phyloP scores from a whole-genome alignment of 139 green algal genomes.

The Edaphochlamys debaryana region DNA sequence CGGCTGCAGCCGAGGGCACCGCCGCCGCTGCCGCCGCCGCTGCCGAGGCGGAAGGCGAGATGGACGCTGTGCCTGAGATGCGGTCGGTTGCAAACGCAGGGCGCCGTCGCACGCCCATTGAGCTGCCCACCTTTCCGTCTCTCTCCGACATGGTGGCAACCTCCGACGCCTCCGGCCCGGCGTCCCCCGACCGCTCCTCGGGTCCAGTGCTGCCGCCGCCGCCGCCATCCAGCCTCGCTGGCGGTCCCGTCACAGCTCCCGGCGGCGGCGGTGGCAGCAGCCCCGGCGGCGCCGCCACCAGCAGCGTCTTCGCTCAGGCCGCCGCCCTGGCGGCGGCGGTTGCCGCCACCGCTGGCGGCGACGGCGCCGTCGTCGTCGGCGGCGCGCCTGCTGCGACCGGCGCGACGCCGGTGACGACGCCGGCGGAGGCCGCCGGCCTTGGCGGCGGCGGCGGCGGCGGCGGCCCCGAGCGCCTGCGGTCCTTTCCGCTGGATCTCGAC shows the following conservation, averaged over 20 bases:
- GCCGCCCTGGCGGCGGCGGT: too few species aligned
- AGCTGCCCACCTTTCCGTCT: constrained; percentile 17
- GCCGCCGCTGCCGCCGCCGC: background rate
- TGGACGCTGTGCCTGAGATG: background rate
- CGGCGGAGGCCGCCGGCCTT: too few species aligned
- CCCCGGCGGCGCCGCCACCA: too few species aligned
- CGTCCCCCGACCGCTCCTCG: background rate
- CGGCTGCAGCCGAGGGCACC: background rate
- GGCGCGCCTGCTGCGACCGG: too few species aligned
- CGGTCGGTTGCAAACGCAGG: background rate
- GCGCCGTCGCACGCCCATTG: background rate
- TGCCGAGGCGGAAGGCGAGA: background rate
- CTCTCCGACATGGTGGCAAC: constrained; percentile 34
- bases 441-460: background rate
- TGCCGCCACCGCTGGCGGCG: too few species aligned
- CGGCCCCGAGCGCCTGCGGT: background rate
- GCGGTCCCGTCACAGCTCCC: too few species aligned
- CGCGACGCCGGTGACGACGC: too few species aligned
- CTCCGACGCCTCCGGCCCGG: background rate
- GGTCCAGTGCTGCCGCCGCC: too few species aligned
- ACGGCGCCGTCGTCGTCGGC: too few species aligned
- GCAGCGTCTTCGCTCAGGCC: too few species aligned
- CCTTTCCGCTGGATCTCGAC: background rate
- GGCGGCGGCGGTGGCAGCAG: too few species aligned
- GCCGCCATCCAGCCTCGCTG: too few species aligned